Evolutionary conservation across 2,329 filamentous ascomycete species (phyloP).

Genomic region (Knufia petricola): DNA sequence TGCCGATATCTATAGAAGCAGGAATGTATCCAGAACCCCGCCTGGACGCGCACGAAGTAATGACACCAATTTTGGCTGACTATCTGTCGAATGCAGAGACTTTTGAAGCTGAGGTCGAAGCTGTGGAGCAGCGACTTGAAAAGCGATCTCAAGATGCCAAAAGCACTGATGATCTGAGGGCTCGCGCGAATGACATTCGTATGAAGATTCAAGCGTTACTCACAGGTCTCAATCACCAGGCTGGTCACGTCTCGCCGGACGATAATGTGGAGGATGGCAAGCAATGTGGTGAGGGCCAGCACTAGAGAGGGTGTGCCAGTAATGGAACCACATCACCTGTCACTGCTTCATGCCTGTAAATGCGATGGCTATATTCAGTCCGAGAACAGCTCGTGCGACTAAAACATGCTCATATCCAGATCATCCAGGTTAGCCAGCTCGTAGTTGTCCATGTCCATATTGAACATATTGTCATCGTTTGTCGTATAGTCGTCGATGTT

Average conservation of each 20-base stretch:
- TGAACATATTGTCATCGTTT: slow-evolving; percentile 18
- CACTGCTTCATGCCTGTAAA: too few species aligned
- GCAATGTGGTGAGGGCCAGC: too few species aligned
- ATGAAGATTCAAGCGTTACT: not conserved
- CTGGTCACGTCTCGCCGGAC: too few species aligned
- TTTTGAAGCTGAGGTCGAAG: not conserved
- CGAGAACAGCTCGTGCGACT: not conserved
- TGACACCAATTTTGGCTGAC: not conserved
- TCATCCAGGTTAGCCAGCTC: slow-evolving; percentile 18
- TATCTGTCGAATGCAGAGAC: not conserved
- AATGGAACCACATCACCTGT: too few species aligned
- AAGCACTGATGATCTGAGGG: not conserved
- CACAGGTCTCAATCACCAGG: not conserved
- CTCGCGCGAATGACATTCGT: not conserved
- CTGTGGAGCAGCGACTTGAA: not conserved
- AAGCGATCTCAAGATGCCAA: not conserved
- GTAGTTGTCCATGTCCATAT: slow-evolving; percentile 15
- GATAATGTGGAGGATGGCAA: too few species aligned
- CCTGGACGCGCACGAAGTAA: not conserved
- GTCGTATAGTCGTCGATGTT: slow-evolving; percentile 13
- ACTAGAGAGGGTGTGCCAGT: too few species aligned
- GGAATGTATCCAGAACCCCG: not conserved
- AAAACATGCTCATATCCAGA: slow-evolving; percentile 23
- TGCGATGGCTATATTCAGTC: too few species aligned
- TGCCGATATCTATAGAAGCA: not conserved